Conservation (phyloP, 768 basidiomycete species). For the Tephrocybe sp. region DNA sequence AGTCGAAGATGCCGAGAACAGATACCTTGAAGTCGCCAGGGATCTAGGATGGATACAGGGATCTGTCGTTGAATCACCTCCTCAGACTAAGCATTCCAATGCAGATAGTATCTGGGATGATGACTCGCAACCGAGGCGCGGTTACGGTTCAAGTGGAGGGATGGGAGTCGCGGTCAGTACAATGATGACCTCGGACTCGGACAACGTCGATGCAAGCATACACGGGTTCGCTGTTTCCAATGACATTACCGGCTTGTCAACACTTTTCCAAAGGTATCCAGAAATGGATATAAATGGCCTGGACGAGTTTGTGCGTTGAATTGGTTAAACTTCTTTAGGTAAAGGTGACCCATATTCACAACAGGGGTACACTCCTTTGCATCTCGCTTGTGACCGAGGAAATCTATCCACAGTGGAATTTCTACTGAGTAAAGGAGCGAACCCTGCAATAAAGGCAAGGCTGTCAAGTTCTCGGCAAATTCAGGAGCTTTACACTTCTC, state of each 20-base stretch:
- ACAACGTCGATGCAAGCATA: slow-evolving; percentile 37
- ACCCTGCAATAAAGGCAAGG: slow-evolving; percentile 55
- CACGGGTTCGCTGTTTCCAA: slow-evolving; percentile 68
- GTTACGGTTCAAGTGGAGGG: slow-evolving; percentile 37
- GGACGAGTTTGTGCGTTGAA: slow-evolving; percentile 71
- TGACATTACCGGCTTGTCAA: slow-evolving; percentile 43
- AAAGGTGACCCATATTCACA: slow-evolving; percentile 6
- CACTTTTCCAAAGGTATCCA: slow-evolving; percentile 41
- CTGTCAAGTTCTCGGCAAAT: background rate
- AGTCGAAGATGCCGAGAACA: slow-evolving; percentile 50
- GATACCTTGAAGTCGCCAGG: slow-evolving; percentile 70
- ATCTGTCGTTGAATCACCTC: slow-evolving; percentile 7
- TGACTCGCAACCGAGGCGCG: slow-evolving; percentile 30
- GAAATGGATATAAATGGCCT: slow-evolving; percentile 52
- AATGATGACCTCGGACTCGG: slow-evolving; percentile 39
- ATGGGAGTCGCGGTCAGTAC: slow-evolving; percentile 68
- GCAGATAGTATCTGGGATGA: slow-evolving; percentile 46
- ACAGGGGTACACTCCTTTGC: slow-evolving; percentile 87
- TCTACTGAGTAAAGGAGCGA: slow-evolving; percentile 66
- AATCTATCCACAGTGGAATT: slow-evolving; percentile 53
- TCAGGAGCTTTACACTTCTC: slow-evolving; percentile 4
- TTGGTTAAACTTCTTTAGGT: background rate
- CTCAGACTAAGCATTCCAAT: slow-evolving; percentile 14
- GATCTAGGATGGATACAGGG: slow-evolving; percentile 66
- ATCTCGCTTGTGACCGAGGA: slow-evolving; percentile 86